Conservation (phyloP, 768 basidiomycete species). For the Boletus coccyginus region DNA sequence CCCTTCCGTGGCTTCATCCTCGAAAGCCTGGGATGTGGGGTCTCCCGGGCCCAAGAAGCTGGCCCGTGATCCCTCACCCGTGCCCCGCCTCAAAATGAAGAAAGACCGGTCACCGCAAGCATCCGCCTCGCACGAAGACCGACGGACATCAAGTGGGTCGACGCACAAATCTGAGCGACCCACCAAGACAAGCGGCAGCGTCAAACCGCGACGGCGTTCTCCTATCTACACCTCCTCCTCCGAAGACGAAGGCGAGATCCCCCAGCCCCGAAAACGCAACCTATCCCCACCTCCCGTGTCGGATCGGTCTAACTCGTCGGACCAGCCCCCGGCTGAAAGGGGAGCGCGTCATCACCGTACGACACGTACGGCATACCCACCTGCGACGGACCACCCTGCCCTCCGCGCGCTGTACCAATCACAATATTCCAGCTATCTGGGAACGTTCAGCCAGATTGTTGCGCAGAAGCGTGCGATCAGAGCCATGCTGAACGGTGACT, state of each 20-base stretch:
- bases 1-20: slow-evolving; percentile 13
- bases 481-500: slow-evolving; percentile 51
- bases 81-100: slow-evolving; percentile 33
- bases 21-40: slow-evolving; percentile 24
- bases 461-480: slow-evolving; percentile 52
- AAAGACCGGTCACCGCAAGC: slow-evolving; percentile 33
- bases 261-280: slow-evolving; percentile 27
- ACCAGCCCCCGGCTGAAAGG: slow-evolving; percentile 15
- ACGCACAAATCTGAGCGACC: slow-evolving; percentile 20
- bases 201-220: slow-evolving; percentile 49
- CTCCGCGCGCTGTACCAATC: slow-evolving; percentile 53
- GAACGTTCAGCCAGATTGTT: slow-evolving; percentile 43
- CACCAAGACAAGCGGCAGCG: slow-evolving; percentile 13
- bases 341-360: slow-evolving; percentile 23
- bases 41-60: slow-evolving; percentile 36
- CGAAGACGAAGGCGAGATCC: slow-evolving; percentile 52
- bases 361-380: slow-evolving; percentile 31
- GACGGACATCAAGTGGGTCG: slow-evolving; percentile 2
- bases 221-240: slow-evolving; percentile 70
- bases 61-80: slow-evolving; percentile 22
- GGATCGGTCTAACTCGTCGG: slow-evolving; percentile 22
- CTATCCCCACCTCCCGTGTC: slow-evolving; percentile 27
- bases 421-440: slow-evolving; percentile 52
- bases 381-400: slow-evolving; percentile 47
- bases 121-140: slow-evolving; percentile 14